Evolutionary conservation across 805 yeast species (phyloP).

Genomic region (Alloascoidea africana): DNA sequence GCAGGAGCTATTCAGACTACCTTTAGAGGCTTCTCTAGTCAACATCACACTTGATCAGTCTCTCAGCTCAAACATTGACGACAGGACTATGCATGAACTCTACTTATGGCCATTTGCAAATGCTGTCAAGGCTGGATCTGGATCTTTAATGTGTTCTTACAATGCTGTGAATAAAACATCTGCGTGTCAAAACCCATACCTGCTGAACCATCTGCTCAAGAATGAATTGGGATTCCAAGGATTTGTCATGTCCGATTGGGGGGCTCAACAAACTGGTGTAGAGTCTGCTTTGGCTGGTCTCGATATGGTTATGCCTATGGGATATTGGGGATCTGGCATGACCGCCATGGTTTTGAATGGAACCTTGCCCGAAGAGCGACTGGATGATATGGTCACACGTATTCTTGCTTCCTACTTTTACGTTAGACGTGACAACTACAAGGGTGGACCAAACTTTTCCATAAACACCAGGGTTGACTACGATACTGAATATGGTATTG

Average conservation of each 20-base stretch:
- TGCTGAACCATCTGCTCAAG: slow-evolving; percentile 38
- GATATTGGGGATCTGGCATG: slow-evolving; percentile 42
- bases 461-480: slow-evolving; percentile 43
- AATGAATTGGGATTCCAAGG: slow-evolving; percentile 55
- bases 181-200: slow-evolving; percentile 43
- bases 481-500: slow-evolving; percentile 36
- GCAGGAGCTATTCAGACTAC: slow-evolving; percentile 45
- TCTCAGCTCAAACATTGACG: slow-evolving; percentile 40
- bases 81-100: slow-evolving; percentile 44
- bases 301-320: slow-evolving; percentile 62
- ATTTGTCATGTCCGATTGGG: slow-evolving; percentile 53
- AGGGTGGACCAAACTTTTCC: slow-evolving; percentile 33
- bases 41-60: slow-evolving; percentile 21
- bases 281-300: slow-evolving; percentile 40
- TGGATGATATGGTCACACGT: slow-evolving; percentile 48
- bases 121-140: slow-evolving; percentile 42
- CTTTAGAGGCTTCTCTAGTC: slow-evolving; percentile 31
- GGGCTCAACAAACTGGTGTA: slow-evolving; percentile 46
- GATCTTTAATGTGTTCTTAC: slow-evolving; percentile 47
- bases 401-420: slow-evolving; percentile 42
- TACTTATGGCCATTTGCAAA: slow-evolving; percentile 58
- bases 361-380: slow-evolving; percentile 34
- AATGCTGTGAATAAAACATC: slow-evolving; percentile 40
- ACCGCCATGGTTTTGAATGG: slow-evolving; percentile 40
- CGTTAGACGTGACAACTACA: slow-evolving; percentile 22